These are phyloP conservation scores for Pseudopyricularia javanii DNA, from an alignment of 2,329 filamentous ascomycete genomes.

Conservation along the genomic window DNA sequence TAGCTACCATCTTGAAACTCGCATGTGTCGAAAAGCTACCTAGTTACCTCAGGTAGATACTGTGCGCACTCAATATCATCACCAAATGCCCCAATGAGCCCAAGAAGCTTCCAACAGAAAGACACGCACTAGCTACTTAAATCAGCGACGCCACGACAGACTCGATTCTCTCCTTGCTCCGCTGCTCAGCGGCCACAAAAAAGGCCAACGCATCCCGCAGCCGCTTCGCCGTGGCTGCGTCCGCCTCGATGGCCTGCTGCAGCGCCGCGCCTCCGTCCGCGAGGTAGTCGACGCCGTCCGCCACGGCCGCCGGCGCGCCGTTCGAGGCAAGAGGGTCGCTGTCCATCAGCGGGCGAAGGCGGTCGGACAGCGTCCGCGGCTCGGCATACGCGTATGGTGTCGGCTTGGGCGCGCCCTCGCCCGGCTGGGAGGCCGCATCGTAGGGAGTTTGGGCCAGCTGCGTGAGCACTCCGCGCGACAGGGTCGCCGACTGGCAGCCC, in stretches of 20 bases:
- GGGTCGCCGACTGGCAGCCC: conserved; percentile 31
- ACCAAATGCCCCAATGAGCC: too few relatives aligned
- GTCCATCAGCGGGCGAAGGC: conserved; percentile 21
- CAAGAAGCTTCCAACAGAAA: too few relatives aligned
- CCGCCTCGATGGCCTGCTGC: conserved; percentile 25
- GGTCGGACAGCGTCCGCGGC: conserved; percentile 16
- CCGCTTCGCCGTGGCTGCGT: conserved; percentile 22
- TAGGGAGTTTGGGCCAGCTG: conserved; percentile 20
- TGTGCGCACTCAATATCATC: too few relatives aligned
- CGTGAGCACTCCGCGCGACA: conserved; percentile 24
- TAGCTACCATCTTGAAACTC: too few relatives aligned
- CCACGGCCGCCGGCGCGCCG: conserved; percentile 25
- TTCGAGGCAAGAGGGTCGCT: conserved; percentile 24
- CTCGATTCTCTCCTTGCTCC: conserved; percentile 17
- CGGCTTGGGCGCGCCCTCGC: conserved; percentile 24
- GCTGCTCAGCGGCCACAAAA: conserved; percentile 19
- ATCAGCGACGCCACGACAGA: conserved; percentile 9
- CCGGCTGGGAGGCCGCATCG: conserved; percentile 22
- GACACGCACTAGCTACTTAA: too few relatives aligned
- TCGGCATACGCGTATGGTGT: conserved; percentile 22
- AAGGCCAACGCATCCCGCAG: conserved; percentile 24
- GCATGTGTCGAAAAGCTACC: too few relatives aligned
- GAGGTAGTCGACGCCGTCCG: conserved; percentile 31
- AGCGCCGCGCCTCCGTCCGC: conserved; percentile 28
- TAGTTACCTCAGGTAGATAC: too few relatives aligned